Conservation (phyloP, 768 basidiomycete species). For the Saitozyma sp. region DNA sequence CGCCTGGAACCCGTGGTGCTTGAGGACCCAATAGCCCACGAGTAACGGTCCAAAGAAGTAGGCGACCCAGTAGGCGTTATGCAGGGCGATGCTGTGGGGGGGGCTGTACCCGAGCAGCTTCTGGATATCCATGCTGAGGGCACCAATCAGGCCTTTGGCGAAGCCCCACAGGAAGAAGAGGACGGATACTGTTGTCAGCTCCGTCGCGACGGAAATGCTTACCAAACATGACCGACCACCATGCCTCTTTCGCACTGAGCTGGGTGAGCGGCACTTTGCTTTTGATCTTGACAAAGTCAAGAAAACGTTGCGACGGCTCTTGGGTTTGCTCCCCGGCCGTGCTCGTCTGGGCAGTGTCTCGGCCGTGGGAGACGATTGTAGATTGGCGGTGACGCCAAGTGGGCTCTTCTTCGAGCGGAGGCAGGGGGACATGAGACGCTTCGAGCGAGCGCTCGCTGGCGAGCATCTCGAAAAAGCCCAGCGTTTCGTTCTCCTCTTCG, state of each 20-base stretch:
- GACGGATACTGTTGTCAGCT: slow-evolving; percentile 29
- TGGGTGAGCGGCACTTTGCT: slow-evolving; percentile 37
- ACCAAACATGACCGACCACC: slow-evolving; percentile 45
- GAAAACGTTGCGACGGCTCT: slow-evolving; percentile 35
- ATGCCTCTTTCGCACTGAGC: slow-evolving; percentile 36
- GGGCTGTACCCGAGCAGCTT: slow-evolving; percentile 31
- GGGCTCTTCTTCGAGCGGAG: background rate
- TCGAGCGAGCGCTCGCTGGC: slow-evolving; percentile 4
- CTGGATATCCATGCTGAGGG: slow-evolving; percentile 41
- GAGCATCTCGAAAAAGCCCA: slow-evolving; percentile 26
- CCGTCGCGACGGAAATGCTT: slow-evolving; percentile 5
- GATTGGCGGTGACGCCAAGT: background rate
- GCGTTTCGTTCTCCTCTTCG: slow-evolving; percentile 4
- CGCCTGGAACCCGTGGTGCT: slow-evolving; percentile 39
- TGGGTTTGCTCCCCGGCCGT: slow-evolving; percentile 8
- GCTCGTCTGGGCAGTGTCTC: too few relatives aligned
- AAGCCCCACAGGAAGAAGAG: slow-evolving; percentile 51
- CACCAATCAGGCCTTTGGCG: slow-evolving; percentile 48
- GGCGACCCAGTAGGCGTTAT: slow-evolving; percentile 44
- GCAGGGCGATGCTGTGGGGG: slow-evolving; percentile 30
- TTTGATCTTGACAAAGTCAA: slow-evolving; percentile 47
- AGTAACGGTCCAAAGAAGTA: slow-evolving; percentile 39
- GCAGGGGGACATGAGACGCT: too few relatives aligned
- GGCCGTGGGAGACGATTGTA: background rate
- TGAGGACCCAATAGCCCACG: slow-evolving; percentile 43